These are phyloP conservation scores for Aureobasidium pullulans DNA, from an alignment of 2,329 filamentous ascomycete genomes.

Conservation along the genomic window DNA sequence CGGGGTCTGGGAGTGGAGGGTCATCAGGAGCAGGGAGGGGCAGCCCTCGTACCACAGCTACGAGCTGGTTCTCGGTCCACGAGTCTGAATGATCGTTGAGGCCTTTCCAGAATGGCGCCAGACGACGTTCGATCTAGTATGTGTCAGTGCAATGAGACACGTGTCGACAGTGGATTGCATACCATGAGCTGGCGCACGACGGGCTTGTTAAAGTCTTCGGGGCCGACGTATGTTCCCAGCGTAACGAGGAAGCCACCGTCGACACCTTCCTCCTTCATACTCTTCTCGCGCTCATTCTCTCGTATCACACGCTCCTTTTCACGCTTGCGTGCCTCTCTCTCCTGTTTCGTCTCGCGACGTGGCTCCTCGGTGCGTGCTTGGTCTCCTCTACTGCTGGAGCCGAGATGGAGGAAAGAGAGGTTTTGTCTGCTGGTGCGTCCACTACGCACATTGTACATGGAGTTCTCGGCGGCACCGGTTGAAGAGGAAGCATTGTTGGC, in stretches of 20 bases:
- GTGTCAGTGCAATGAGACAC: background rate
- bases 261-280: conserved; percentile 83
- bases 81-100: conserved; percentile 79
- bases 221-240: conserved; percentile 82
- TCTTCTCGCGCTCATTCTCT: conserved; percentile 79
- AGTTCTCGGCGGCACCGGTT: conserved; percentile 24
- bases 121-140: conserved; percentile 73
- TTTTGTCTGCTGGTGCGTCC: conserved; percentile 46
- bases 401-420: conserved; percentile 51
- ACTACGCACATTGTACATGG: conserved; percentile 40
- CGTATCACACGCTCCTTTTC: conserved; percentile 73
- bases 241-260: conserved; percentile 95
- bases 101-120: conserved; percentile 94
- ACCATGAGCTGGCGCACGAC: conserved; percentile 88
- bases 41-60: conserved; percentile 78
- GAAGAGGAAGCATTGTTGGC: conserved; percentile 24
- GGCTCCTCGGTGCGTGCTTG: conserved; percentile 38
- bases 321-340: conserved; percentile 76
- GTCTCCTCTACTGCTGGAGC: conserved; percentile 28
- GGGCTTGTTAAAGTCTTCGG: conserved; percentile 87
- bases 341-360: conserved; percentile 81
- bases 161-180: conserved; percentile 23
- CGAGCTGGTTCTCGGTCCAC: conserved; percentile 94
- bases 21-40: conserved; percentile 79
- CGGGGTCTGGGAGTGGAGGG: conserved; percentile 59